These are phyloP conservation scores for Drechslerella coelobrocha DNA, from an alignment of 2,329 filamentous ascomycete species.

Conservation along the genomic window DNA sequence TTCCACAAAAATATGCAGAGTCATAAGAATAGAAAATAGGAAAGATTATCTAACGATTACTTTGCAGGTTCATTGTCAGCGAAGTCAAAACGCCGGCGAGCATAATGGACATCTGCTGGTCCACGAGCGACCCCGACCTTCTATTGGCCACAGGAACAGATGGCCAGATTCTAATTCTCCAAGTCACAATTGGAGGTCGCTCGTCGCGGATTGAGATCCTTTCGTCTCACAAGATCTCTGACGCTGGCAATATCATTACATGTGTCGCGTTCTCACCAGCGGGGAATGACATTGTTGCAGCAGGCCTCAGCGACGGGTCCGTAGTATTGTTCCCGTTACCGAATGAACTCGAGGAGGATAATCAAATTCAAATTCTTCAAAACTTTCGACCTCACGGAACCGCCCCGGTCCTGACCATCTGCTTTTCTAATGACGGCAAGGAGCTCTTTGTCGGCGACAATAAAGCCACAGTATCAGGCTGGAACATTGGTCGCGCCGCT, in stretches of 20 bases:
- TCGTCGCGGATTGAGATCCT: conserved; percentile 37
- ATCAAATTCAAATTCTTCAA: conserved; percentile 27
- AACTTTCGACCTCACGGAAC: conserved; percentile 25
- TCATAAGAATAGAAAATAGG: neutral
- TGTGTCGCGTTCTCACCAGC: conserved; percentile 45
- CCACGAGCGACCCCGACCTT: conserved; percentile 44
- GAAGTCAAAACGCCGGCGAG: conserved; percentile 44
- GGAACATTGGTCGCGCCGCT: conserved; percentile 27
- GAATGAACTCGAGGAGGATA: conserved; percentile 39
- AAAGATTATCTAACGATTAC: neutral
- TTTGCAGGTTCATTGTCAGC: conserved; percentile 43
- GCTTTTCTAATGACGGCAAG: conserved; percentile 46
- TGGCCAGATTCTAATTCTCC: conserved; percentile 37
- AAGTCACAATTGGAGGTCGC: conserved; percentile 28
- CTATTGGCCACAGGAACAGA: conserved; percentile 46
- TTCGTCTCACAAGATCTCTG: conserved; percentile 36
- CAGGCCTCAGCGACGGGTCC: conserved; percentile 36
- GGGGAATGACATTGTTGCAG: conserved; percentile 37
- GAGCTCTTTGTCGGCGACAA: conserved; percentile 42
- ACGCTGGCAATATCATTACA: conserved; percentile 18
- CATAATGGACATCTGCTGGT: conserved; percentile 50
- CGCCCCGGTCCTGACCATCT: conserved; percentile 27
- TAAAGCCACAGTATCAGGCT: conserved; percentile 42
- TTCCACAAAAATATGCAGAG: neutral
- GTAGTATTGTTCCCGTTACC: conserved; percentile 25